A percentile compares a stretch with the other conserved stretches of the same genome.
These are phyloP conservation scores for Zygoascus hellenicus DNA, from an alignment of 1,139 yeast species.

Conservation along the genomic window DNA sequence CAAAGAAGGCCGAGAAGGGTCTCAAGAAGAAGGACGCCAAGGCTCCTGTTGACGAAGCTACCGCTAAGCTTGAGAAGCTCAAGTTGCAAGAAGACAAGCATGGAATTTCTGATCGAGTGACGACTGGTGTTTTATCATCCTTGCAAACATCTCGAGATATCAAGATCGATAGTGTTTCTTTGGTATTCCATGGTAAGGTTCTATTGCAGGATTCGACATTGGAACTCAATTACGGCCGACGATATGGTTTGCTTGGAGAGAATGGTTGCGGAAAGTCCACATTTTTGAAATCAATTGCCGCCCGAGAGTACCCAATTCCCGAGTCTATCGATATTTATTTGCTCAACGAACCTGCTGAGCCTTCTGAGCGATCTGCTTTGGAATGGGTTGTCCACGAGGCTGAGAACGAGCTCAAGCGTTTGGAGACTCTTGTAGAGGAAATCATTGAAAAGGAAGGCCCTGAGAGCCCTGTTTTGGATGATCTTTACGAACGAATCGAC, in stretches of 20 bases:
- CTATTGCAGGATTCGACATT: slow-evolving; percentile 83
- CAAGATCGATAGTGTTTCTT: slow-evolving; percentile 81
- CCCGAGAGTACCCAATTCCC: slow-evolving; percentile 94
- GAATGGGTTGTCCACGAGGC: slow-evolving; percentile 98
- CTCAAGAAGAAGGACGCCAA: slow-evolving; percentile 45
- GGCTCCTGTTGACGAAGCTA: slow-evolving; percentile 50
- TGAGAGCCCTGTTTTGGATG: slow-evolving; percentile 80
- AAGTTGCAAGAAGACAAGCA: slow-evolving; percentile 90
- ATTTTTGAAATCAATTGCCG: slow-evolving; percentile 84
- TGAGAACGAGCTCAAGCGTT: slow-evolving; percentile 80
- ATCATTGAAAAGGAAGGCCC: slow-evolving; percentile 90
- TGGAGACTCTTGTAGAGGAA: slow-evolving; percentile 89
- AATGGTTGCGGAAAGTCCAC: slow-evolving; percentile 99
- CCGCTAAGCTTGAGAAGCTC: slow-evolving; percentile 74
- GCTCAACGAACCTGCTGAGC: slow-evolving; percentile 95
- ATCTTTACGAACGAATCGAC: slow-evolving; percentile 90
- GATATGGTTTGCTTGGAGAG: slow-evolving; percentile 87
- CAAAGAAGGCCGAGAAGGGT: slow-evolving; percentile 63
- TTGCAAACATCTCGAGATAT: slow-evolving; percentile 88
- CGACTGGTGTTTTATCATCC: slow-evolving; percentile 94
- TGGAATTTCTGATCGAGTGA: slow-evolving; percentile 94
- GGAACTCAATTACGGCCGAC: slow-evolving; percentile 94
- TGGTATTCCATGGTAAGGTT: slow-evolving; percentile 96
- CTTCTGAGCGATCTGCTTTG: slow-evolving; percentile 84
- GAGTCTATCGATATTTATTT: slow-evolving; percentile 85